Evolutionary conservation across 2,329 filamentous ascomycete species (phyloP).

Genomic region (Beauveria sp.): DNA sequence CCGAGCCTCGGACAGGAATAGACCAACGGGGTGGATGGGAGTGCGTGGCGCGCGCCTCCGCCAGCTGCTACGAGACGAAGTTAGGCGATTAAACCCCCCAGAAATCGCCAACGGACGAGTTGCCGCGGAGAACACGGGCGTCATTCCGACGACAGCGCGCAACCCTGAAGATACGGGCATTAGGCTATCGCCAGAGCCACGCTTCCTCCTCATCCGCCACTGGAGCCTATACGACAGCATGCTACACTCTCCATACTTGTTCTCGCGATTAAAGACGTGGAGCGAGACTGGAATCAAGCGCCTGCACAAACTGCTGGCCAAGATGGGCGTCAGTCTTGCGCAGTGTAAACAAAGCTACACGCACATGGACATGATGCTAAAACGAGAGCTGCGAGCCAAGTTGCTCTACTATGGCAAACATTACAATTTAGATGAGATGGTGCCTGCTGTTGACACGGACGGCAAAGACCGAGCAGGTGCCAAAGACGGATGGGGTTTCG

Average conservation of each 20-base stretch:
- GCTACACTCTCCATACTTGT: conserved; percentile 93
- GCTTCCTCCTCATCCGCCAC: conserved; percentile 85
- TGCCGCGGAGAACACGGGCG: conserved; percentile 61
- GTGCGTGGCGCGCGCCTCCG: conserved; percentile 76
- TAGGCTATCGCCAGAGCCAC: conserved; percentile 84
- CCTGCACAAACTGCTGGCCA: conserved; percentile 87
- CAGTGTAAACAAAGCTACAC: conserved; percentile 95
- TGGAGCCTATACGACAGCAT: conserved; percentile 99
- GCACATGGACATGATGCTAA: conserved; percentile 97
- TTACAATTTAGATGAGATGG: conserved; percentile 89
- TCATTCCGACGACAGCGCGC: conserved; percentile 80
- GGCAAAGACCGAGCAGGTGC: conserved; percentile 60
- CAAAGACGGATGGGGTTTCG: conserved; percentile 94
- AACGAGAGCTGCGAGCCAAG: conserved; percentile 75
- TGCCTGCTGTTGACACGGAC: conserved; percentile 69
- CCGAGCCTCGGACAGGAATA: conserved; percentile 46
- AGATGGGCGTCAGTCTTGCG: conserved; percentile 91
- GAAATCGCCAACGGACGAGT: conserved; percentile 54
- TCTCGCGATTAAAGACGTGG: conserved; percentile 89
- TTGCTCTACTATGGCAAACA: conserved; percentile 85
- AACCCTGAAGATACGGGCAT: conserved; percentile 90
- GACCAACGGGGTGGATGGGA: conserved; percentile 67
- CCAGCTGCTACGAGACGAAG: conserved; percentile 83
- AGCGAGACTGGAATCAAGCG: conserved; percentile 81
- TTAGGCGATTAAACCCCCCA: conserved; percentile 82